Conservation (phyloP, 2,329 filamentous ascomycete genomes). For the Chalaropsis ovoidea region DNA sequence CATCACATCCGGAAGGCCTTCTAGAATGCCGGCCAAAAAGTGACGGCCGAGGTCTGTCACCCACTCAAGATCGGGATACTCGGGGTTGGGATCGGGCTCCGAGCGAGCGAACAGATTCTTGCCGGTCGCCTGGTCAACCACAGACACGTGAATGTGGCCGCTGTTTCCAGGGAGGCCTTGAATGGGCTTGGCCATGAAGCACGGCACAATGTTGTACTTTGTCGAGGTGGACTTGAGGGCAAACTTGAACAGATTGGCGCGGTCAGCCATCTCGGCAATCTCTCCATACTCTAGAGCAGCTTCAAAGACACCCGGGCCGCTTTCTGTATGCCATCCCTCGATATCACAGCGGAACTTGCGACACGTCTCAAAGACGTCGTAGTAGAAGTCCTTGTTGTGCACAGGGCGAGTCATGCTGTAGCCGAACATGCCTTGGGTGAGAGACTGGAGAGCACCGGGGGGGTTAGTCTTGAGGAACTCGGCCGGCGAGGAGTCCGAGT, state of each 20-base stretch:
- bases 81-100: conserved; percentile 57
- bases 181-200: conserved; percentile 97
- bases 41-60: conserved; percentile 84
- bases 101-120: conserved; percentile 76
- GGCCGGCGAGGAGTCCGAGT: conserved; percentile 54
- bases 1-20: conserved; percentile 90
- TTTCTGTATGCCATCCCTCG: conserved; percentile 94
- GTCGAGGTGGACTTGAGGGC: conserved; percentile 80
- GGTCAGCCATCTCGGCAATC: conserved; percentile 81
- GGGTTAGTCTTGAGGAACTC: conserved; percentile 64
- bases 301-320: conserved; percentile 88
- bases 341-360: conserved; percentile 67
- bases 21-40: conserved; percentile 82
- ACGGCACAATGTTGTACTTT: conserved; percentile 84
- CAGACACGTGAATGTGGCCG: conserved; percentile 88
- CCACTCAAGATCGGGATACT: conserved; percentile 63
- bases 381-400: conserved; percentile 88
- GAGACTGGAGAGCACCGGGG: conserved; percentile 58
- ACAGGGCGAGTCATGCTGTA: conserved; percentile 81
- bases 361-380: conserved; percentile 74
- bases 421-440: conserved; percentile 93
- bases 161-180: conserved; percentile 87
- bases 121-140: conserved; percentile 63
- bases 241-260: conserved; percentile 81
- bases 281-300: conserved; percentile 88